Base-by-base conservation (phyloP, 257 asterid genomes). In the Gentiana straminea region DNA sequence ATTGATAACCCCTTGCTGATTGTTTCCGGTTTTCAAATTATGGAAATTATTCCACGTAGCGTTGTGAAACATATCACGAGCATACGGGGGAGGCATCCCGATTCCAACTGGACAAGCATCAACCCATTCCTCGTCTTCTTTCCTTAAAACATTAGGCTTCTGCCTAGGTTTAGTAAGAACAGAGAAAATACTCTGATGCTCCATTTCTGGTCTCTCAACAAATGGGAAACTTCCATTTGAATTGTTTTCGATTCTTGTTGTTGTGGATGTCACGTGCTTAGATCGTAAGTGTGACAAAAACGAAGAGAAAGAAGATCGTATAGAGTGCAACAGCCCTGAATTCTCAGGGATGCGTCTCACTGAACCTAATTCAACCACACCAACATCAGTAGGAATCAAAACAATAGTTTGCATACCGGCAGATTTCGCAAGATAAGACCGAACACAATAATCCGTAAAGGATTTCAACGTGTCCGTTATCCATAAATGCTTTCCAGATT, bases 351-450 rank as follows among this genome's bases (percentile, higher is more conserved):
- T 71, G 59, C 79, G 68, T 61, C 88, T 85, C 10, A 85, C 84
- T 0, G 98, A 92, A 2, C 98, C 98, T 60, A 92, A 73, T 61
- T 92, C 98, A 60, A 92, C 91, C 4, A 92, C 98, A 5, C 98
- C 97, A 10, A 81, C 67, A 59, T 81, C 88, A 45, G 95, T 85
- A 45, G 98, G 98, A 51, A 92, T 70, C 82, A 92, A 61, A 47
- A 80, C 95, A 44, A 92, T 70, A 13, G 98, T 92, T 51, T 79
- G 95, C 75, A 88, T 83, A 57, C 93, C 86, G 52, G 98, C 97
- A 37, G 82, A 78, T 76, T 84, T 81, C 4, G 95, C 89, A 47
- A 92, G 86, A 62, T 72, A 81, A 2, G 98, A 85, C 67, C 98
- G 79, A 49, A 81, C 85, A 5, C 97, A 92, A 61, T 79, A 85